Base-by-base conservation (phyloP, 257 asterid genomes). In the Plectranthus barbatus region DNA sequence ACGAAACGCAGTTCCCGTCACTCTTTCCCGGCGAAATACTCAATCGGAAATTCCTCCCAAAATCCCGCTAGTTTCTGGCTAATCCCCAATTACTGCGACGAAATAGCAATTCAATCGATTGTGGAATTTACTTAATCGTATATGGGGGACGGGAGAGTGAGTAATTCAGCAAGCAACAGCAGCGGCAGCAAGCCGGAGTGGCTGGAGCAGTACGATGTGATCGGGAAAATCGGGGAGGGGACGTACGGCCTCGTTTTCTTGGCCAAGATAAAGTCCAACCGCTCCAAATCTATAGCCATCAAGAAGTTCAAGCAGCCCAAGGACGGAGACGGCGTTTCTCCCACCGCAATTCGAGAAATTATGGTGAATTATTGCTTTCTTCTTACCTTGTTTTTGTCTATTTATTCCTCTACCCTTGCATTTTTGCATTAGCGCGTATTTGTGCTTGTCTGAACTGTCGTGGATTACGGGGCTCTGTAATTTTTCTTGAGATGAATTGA, bases 271-370 rank as follows among this genome's bases (percentile, higher is more conserved):
- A 93, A 90, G 79, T 67, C 91, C 34, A 86, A 83, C 60, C 88
- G 91, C 34, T 49, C 86, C 56, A 90, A 87, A 81, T 78, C 96
- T 44, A 87, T 93, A 33, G 99, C 99, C 5, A 90, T 93, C 68
- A 92, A 92, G 81, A 92, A 89, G 68, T 92, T 92, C 86, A 92
- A 91, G 92, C 98, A 88, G 83, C 84, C 98, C 52, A 91, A 91
- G 74, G 98, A 91, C 10, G 98, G 98, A 2, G 98, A 91, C 64
- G 96, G 98, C 63, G 94, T 91, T 63, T 91, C 98, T 57, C 98
- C 98, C 8, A 91, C 97, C n/a, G 98, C 98, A 23, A 91, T 91
- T 76, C 95, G 98, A 19, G 99, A 92, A 82, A 92, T 92, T 60
- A 92, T 92, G 99, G 99, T 92, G 58, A 72, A 56, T 48, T 60